phyloP scores from a whole-genome alignment of 2,329 filamentous ascomycete species.

The Botrytis deweyae region DNA sequence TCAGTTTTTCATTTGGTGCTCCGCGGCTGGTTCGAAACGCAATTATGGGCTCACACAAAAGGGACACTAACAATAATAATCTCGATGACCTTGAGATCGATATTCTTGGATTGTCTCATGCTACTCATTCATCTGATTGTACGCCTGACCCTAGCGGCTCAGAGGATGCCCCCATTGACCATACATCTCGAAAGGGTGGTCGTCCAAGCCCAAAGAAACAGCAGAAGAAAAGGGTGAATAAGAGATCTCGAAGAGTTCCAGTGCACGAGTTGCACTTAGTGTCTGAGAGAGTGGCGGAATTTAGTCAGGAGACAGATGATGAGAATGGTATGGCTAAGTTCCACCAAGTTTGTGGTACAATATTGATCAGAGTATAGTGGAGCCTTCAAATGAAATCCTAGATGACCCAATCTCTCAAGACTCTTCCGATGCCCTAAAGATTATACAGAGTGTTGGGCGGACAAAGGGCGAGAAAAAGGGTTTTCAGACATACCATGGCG shows the following conservation, averaged over 20 bases:
- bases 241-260: conserved; percentile 27
- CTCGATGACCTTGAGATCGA: not conserved
- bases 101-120: not conserved
- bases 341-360: not conserved
- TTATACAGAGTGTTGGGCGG: not conserved
- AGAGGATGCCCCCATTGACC: not conserved
- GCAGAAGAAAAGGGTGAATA: conserved; percentile 17
- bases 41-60: not conserved
- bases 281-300: conserved; percentile 20
- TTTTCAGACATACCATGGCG: not conserved
- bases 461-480: not conserved
- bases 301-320: conserved; percentile 19
- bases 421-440: not conserved
- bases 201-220: not conserved
- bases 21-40: not conserved
- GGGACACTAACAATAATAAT: not conserved
- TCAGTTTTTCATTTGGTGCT: not conserved
- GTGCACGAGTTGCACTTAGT: conserved; percentile 28
- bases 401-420: conserved; percentile 34
- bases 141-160: not conserved
- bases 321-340: conserved; percentile 4
- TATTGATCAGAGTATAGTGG: conserved; percentile 17
- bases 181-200: not conserved
- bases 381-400: conserved; percentile 25
- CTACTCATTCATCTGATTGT: not conserved